Base-by-base conservation (phyloP, 2,329 filamentous ascomycete genomes). In the Fusarium lateritium region DNA sequence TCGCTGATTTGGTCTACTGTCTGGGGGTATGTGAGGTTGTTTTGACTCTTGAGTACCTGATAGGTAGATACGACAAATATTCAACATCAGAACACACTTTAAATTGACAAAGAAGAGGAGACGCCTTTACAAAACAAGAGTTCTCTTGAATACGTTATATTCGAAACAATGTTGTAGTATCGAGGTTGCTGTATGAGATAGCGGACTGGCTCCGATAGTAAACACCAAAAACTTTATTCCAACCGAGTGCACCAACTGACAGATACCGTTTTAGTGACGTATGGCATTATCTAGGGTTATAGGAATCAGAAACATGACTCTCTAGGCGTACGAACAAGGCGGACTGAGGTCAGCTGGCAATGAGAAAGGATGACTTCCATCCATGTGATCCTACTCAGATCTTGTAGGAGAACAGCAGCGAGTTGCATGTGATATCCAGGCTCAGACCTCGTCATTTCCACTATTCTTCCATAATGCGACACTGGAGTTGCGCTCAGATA, bases 361-460 rank as follows among this genome's bases (percentile, higher is more conserved):
- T 6, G 10, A 67, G 34, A 31, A 64, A 34, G 13, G 47, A 50
- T 39, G 26, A 36, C 34, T 53, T 8, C 26, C 26, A 28, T 31
- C 28, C 28, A 13, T 53, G 31, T 26, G 43, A 38, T 51, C 28
- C 42, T 15, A 36, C 22, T 34, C 31, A 14, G 26, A 22, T 10
- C 42, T 17, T 21, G 7, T 7, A 24, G 24, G 24, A 24, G 24
- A 24, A 7, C 24, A 24, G 24, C 15, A 21, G 28, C 9, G 2
- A 34, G 56, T 24, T 31, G 10, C 49, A 59, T 47, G 56, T 59
- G 56, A 46, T n/a, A 45, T 13, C 15, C 33, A 34, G 34, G 40
- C 51, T 56, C 44, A 47, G 33, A 42, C 46, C 31, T 49, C 17
- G 22, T 44, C 38, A 49, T 63, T 60, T 54, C 54, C 62, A 54